These are phyloP conservation scores for Colletotrichum ledebouriae DNA, from an alignment of 2,329 filamentous ascomycete genomes.

Conservation along the genomic window DNA sequence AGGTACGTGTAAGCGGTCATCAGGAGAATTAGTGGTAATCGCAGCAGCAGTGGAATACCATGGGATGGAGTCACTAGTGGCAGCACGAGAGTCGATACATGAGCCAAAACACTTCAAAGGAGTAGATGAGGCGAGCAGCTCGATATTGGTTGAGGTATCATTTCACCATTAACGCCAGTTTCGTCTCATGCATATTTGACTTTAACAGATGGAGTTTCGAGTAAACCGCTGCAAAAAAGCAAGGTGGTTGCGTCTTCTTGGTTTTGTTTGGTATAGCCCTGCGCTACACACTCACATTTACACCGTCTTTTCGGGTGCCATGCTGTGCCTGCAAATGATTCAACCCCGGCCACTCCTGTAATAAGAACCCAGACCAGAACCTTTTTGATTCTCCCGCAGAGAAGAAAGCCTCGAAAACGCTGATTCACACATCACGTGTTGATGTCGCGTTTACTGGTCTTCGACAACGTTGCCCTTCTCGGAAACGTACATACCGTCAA, in stretches of 20 bases:
- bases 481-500: slow-evolving; percentile 99
- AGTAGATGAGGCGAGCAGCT: background rate
- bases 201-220: slow-evolving; percentile 7
- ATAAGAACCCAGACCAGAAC: slow-evolving; percentile 36
- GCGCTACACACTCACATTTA: slow-evolving; percentile 27
- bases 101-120: too few species aligned
- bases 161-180: slow-evolving; percentile 23
- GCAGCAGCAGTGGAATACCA: too few species aligned
- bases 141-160: slow-evolving; percentile 14
- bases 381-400: slow-evolving; percentile 40
- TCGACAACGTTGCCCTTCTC: slow-evolving; percentile 96
- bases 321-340: slow-evolving; percentile 25
- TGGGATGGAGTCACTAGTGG: too few species aligned
- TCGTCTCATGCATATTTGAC: slow-evolving; percentile 17
- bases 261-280: slow-evolving; percentile 28
- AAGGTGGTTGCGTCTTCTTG: slow-evolving; percentile 29
- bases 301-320: slow-evolving; percentile 24
- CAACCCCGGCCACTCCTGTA: slow-evolving; percentile 31
- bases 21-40: too few species aligned
- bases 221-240: slow-evolving; percentile 22
- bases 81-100: too few species aligned
- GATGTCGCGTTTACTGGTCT: slow-evolving; percentile 62
- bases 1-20: too few species aligned
- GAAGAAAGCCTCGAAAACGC: slow-evolving; percentile 48
- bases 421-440: slow-evolving; percentile 37